Base-by-base conservation (phyloP, 306 rosid genomes). In the Sesbania bispinosa region DNA sequence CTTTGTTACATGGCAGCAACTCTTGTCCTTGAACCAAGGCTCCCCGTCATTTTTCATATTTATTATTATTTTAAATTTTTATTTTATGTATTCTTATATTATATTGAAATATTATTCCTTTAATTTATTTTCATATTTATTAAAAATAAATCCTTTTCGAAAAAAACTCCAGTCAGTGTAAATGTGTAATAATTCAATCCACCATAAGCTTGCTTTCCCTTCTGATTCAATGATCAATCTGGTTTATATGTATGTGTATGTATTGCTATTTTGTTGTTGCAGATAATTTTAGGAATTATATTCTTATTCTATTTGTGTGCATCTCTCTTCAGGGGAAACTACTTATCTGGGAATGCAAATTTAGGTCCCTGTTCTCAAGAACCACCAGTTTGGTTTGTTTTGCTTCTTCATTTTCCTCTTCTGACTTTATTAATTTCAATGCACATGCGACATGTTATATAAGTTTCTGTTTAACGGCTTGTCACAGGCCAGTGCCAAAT, bases 401-500 rank as follows among this genome's bases (percentile, higher is more conserved):
- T 51, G 62, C 55, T 46, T 33, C 62, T 42, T 60, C 62, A 48
- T 21, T 57, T 21, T 52, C 69, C 21, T 41, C 55, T 41, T 51
- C 32, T 5, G 18, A 13, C 38, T 51, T 65, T 20, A 33, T 18
- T 20, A 59, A 64, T 70, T 64, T 57, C 75, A 47, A 69, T 33
- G 29, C 23, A 16, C 41, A 20, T 27, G 2, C 15, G 2, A 1
- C 64, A 18, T 65, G 60, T 55, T 62, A 30, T 74, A 33, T 69
- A 42, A 10, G 50, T 61, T 71, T 45, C 71, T 71, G 35, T 36
- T 75, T 52, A 60, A 45, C 60, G 46, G 58, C 57, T 46, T 74
- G 75, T 73, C 45, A 67, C 85, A 91, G 99, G 92, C 81, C 81
- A 59, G 78, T 57, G 8, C 76, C 81, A 38, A 79, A 81, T 71